Base-by-base conservation (phyloP, 176 grass and related monocot genomes). In the Ensete ventricosum region DNA sequence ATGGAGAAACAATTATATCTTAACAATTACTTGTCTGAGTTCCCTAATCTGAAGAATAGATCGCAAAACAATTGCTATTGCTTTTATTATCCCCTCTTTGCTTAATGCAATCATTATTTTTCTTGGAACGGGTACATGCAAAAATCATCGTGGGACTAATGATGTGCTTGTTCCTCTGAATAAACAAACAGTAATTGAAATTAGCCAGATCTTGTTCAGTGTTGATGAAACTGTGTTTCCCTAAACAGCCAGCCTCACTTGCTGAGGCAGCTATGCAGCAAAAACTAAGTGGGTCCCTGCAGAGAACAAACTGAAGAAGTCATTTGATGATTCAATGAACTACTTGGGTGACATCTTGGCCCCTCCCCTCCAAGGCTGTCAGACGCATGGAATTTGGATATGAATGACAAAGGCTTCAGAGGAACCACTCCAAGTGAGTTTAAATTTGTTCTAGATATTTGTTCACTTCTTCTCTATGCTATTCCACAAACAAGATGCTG, bases 161-260 rank as follows among this genome's bases (percentile, higher is more conserved):
- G 53, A 72, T 43, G 27, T 5, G 25, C 55, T 14, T 54, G 53
- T 52, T 79, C 66, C 53, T 71, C 14, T 62, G 53, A 67, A 84
- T 53, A 69, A 81, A 68, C 89, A 96, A 90, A 87, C 84, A 26
- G 81, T 96, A 7, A 89, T 86, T 49, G 85, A 86, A 49, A 87
- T 96, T 68, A 96, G 92, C 69, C 92, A 96, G 82, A 96, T 96
- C 73, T 96, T 86, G 55, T 96, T 96, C 62, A 84, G 82, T 51
- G 72, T 82, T 1, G 89, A 91, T 72, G 92, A 89, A 73, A 85
- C 73, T 23, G 57, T 92, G 17, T 43, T 43, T 43, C 82, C 92
- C 92, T 2, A 96, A 92, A 79, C 89, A 89, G 57, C 89, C 92
- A 8, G 87, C 81, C 20, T 96, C 92, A 0, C 75, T 96, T 34